Evolutionary conservation across 306 rosid genomes (phyloP), one percentile per base, ranked within the genome.

Genomic region (Casuarina glauca): DNA sequence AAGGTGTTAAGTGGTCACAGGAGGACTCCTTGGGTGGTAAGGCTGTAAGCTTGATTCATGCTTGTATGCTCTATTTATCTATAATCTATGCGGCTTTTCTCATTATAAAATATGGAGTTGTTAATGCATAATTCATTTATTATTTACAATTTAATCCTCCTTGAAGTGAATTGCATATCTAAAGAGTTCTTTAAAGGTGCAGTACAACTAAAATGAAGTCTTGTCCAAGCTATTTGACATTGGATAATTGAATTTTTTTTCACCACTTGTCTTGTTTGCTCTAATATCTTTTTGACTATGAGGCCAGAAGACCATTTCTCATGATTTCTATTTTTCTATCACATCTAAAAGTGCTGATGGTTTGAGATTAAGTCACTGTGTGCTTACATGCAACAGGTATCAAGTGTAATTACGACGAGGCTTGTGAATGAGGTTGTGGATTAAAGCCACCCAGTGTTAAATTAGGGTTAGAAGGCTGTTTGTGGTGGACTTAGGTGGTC

Each of bases 1-100:
- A 82, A 80, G 89, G 89, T 82, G 67, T 79, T 86, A 11, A 75
- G 41, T 52, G 89, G 89, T 35, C 89, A 86, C 44, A 76, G 89
- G 73, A 86, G 86, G 82, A 86, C 89, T 0, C 89, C 89, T 64
- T 86, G 89, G 89, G 89, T 82, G 84, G 89, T 86, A 80, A 86
- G 84, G 57, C 72, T 53, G 57, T 69, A 9, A 35, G 71, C 68
- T 82, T 42, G 72, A 48, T 45, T 45, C 38, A 5, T 45, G 41
- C 54, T 20, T 10, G 57, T 70, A 26, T 32, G 43, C 74, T 45
- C 39, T 66, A 39, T 66, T 66, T 66, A 66, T 66, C 9, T 66
- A 20, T 70, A 44, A 20, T 19, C 19, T 10, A 9, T 46, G 43
- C 17, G 12, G 46, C 19, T 49, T 26, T 46, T 45, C 10, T 70